Evolutionary conservation across 495 filamentous ascomycete species (phyloP).

Genomic region (Hypoxylon lenormandii): DNA sequence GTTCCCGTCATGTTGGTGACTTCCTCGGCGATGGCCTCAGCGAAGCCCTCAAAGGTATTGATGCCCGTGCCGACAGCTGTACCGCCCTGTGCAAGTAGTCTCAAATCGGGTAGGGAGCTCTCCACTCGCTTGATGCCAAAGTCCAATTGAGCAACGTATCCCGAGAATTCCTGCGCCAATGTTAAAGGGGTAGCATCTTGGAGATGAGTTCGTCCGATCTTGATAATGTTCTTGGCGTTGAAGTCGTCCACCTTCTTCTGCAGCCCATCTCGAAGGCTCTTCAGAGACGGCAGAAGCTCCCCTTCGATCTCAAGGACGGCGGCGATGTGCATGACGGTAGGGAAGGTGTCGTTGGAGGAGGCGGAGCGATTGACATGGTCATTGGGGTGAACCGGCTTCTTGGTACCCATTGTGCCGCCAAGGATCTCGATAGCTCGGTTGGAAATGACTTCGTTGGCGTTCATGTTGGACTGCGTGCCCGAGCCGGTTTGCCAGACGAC

Average conservation of each 20-base stretch:
- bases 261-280: constrained; percentile 81
- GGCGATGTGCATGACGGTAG: constrained; percentile 99
- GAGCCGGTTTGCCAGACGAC: constrained; percentile 99
- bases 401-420: constrained; percentile 90
- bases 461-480: constrained; percentile 99
- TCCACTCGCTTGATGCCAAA: constrained; percentile 89
- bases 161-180: constrained; percentile 96
- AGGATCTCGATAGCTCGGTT: constrained; percentile 99
- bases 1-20: constrained; percentile 91
- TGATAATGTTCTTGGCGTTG: constrained; percentile 85
- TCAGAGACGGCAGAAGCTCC: constrained; percentile 83
- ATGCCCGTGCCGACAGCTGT: constrained; percentile 97
- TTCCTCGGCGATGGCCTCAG: constrained; percentile 88
- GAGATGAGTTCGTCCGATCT: constrained; percentile 97
- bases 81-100: constrained; percentile 91
- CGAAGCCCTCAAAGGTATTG: constrained; percentile 97
- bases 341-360: constrained; percentile 99
- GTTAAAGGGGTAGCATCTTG: constrained; percentile 98
- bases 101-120: constrained; percentile 82
- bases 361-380: constrained; percentile 99
- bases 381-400: constrained; percentile 99
- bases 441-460: constrained; percentile 99
- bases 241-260: constrained; percentile 92
- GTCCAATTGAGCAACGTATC: constrained; percentile 93
- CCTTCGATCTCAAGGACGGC: constrained; percentile 92